phyloP scores from a whole-genome alignment of 164 flowering plant genomes.

The Malania oleifera region DNA sequence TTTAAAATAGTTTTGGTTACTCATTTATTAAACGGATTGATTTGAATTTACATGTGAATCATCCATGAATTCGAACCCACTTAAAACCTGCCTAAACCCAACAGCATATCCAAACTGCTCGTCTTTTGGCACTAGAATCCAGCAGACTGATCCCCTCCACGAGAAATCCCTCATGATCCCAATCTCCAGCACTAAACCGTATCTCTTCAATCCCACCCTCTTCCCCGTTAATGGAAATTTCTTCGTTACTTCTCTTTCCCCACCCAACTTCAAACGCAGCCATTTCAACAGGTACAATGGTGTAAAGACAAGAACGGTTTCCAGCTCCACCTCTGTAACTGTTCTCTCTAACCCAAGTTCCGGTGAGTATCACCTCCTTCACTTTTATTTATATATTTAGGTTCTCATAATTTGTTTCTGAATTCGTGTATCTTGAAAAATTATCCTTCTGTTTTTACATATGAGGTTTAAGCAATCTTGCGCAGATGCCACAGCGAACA shows the following conservation, averaged over 20 bases:
- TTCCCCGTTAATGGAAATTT: slow-evolving; percentile 15
- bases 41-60: no score
- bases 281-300: neutral
- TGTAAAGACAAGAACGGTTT: neutral
- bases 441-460: neutral
- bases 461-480: slow-evolving; percentile 5
- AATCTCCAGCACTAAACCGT: slow-evolving; percentile 15
- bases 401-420: neutral
- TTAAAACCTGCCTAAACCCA: no score
- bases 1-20: no score
- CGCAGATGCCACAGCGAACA: slow-evolving; percentile 37
- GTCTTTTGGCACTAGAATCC: no score
- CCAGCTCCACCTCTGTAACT: neutral
- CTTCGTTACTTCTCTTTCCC: slow-evolving; percentile 9
- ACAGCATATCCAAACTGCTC: no score
- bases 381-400: neutral
- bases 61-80: no score
- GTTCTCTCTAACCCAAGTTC: slow-evolving; percentile 6
- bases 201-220: slow-evolving; percentile 12
- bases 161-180: slow-evolving; percentile 17
- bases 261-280: slow-evolving; percentile 3
- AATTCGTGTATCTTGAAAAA: neutral
- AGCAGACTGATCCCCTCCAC: no score
- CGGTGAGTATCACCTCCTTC: slow-evolving; percentile 12
- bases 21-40: no score